These are phyloP conservation scores for Endoconidiophora laricicola DNA, from an alignment of 2,329 filamentous ascomycete species.

Conservation along the genomic window DNA sequence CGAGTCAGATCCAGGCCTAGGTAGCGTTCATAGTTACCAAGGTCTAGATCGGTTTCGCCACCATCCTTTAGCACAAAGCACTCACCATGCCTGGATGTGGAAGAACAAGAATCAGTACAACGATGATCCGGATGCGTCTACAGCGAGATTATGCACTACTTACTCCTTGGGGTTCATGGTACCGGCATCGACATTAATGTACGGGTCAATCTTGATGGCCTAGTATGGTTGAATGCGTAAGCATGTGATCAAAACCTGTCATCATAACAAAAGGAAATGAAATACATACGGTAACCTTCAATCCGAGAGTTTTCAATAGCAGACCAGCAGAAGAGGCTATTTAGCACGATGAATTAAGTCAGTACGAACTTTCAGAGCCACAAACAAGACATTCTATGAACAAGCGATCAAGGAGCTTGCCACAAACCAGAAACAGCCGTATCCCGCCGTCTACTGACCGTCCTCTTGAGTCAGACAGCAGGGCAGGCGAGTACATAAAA, in stretches of 20 bases:
- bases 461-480: too few species aligned
- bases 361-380: neutral
- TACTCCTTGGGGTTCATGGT: constrained; percentile 24
- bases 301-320: constrained; percentile 50
- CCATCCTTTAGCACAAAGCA: constrained; percentile 77
- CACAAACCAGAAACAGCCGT: neutral
- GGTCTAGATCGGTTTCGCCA: constrained; percentile 42
- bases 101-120: neutral
- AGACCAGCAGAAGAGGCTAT: constrained; percentile 54
- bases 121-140: neutral
- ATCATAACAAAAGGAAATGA: neutral
- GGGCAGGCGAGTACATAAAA: neutral
- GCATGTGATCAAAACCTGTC: constrained; percentile 1
- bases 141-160: constrained; percentile 4
- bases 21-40: constrained; percentile 38
- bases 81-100: constrained; percentile 53
- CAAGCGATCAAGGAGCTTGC: neutral
- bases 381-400: neutral
- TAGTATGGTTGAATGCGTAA: constrained; percentile 21
- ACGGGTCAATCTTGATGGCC: constrained; percentile 34
- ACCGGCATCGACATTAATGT: constrained; percentile 25
- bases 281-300: constrained; percentile 47
- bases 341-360: constrained; percentile 2
- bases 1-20: constrained; percentile 58
- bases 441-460: neutral